Evolutionary conservation across 345 rosid genomes (phyloP).

Genomic region (Theobroma cacao): DNA sequence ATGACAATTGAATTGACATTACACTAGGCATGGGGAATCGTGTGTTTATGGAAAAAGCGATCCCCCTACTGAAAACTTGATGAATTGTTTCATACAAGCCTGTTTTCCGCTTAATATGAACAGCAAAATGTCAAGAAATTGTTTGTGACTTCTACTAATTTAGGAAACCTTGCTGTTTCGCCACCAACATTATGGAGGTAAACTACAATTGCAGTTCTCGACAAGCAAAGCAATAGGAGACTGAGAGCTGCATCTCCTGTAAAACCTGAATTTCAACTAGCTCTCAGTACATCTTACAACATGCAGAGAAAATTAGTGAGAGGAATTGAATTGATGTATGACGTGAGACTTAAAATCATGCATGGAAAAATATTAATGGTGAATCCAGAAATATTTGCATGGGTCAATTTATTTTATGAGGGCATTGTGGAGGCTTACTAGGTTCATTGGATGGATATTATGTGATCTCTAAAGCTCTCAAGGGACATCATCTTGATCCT

Average conservation of each 20-base stretch:
- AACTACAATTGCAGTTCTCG: background rate
- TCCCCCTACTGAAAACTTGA: background rate
- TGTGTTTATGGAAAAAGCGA: background rate
- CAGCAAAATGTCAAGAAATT: background rate
- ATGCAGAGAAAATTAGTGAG: background rate
- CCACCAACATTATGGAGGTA: background rate
- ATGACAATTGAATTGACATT: background rate
- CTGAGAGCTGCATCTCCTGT: background rate
- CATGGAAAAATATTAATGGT: background rate
- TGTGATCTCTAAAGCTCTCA: constrained; percentile 24
- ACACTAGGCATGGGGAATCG: background rate
- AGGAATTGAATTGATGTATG: background rate
- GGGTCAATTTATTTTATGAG: background rate
- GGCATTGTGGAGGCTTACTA: constrained; percentile 22
- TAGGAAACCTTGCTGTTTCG: background rate
- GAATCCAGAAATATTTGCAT: background rate
- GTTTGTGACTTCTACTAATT: background rate
- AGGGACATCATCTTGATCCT: constrained; percentile 53
- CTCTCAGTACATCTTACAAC: background rate
- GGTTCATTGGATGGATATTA: constrained; percentile 5
- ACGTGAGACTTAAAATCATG: background rate
- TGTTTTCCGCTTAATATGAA: background rate
- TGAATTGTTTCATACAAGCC: background rate
- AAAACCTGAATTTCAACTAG: background rate
- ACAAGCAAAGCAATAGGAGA: background rate